These are phyloP conservation scores for Tylopilus cervinicoccineus DNA, from an alignment of 768 basidiomycete species.

Conservation along the genomic window DNA sequence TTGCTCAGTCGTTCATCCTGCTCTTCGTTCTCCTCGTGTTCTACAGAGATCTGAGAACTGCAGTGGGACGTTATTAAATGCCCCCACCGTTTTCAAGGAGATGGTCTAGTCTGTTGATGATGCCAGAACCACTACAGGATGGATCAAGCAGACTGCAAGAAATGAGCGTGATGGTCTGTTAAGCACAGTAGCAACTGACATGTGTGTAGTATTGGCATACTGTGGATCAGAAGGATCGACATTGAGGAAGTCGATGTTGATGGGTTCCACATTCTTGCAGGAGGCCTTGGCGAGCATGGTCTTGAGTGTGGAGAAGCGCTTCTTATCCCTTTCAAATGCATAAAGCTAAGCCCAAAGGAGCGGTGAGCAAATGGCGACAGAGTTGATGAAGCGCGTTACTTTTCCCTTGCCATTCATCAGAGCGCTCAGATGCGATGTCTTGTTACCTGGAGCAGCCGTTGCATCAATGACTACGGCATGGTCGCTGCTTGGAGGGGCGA, in stretches of 20 bases:
- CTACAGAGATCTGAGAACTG: slow-evolving; percentile 29
- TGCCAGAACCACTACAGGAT: slow-evolving; percentile 94
- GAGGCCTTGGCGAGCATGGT: slow-evolving; percentile 82
- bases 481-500: slow-evolving; percentile 61
- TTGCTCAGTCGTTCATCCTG: slow-evolving; percentile 73
- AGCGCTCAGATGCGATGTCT: slow-evolving; percentile 91
- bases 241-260: slow-evolving; percentile 81
- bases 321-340: slow-evolving; percentile 87
- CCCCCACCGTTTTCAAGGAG: slow-evolving; percentile 69
- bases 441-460: slow-evolving; percentile 96
- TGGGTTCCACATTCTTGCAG: slow-evolving; percentile 73
- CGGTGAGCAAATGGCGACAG: not conserved
- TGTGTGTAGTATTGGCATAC: slow-evolving; percentile 73
- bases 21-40: slow-evolving; percentile 52
- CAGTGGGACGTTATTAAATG: slow-evolving; percentile 1
- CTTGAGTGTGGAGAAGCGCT: slow-evolving; percentile 77
- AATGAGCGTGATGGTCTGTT: not conserved
- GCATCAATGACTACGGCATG: slow-evolving; percentile 77
- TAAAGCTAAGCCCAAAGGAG: slow-evolving; percentile 47
- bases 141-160: slow-evolving; percentile 79
- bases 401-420: slow-evolving; percentile 81
- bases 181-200: slow-evolving; percentile 49
- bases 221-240: slow-evolving; percentile 63
- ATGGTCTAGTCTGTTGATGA: slow-evolving; percentile 85
- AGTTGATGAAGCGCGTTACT: slow-evolving; percentile 36